Percentiles rank a stretch among this genome's conserved stretches.
phyloP scores from a whole-genome alignment of 148 eudicot genomes.

The Silene latifolia region DNA sequence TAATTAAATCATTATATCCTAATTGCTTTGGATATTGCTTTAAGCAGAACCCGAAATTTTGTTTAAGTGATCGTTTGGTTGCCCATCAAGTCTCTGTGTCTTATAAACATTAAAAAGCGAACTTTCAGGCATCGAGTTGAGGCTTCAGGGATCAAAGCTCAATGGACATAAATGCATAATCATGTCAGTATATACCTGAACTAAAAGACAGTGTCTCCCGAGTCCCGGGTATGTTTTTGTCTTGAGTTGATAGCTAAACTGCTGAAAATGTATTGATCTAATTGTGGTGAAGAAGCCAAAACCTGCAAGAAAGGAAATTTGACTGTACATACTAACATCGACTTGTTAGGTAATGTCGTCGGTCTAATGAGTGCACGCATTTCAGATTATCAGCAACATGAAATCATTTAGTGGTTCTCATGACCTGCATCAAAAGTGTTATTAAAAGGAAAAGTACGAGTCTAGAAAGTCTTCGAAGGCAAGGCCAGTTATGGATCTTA shows the following conservation, averaged over 20 bases:
- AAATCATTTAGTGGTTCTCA: too few species aligned
- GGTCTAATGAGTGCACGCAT: too few species aligned
- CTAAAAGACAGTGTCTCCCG: not conserved
- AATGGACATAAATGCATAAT: too few species aligned
- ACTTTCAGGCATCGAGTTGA: not conserved
- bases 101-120: not conserved
- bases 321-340: too few species aligned
- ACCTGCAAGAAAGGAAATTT: not conserved
- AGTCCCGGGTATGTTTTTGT: not conserved
- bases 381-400: too few species aligned
- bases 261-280: not conserved
- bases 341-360: too few species aligned
- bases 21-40: not conserved
- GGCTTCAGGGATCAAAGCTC: not conserved
- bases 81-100: too few species aligned
- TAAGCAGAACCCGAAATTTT: not conserved
- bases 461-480: too few species aligned
- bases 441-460: too few species aligned
- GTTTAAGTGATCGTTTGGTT: not conserved
- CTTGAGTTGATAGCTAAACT: not conserved
- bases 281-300: not conserved
- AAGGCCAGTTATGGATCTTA: too few species aligned
- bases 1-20: not conserved
- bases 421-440: too few species aligned
- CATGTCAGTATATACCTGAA: not conserved